A percentile compares a stretch with the other conserved stretches of the same genome.
Evolutionary conservation across 352 stramenopile species (phyloP).

Genomic region (Pythium angustatum): DNA sequence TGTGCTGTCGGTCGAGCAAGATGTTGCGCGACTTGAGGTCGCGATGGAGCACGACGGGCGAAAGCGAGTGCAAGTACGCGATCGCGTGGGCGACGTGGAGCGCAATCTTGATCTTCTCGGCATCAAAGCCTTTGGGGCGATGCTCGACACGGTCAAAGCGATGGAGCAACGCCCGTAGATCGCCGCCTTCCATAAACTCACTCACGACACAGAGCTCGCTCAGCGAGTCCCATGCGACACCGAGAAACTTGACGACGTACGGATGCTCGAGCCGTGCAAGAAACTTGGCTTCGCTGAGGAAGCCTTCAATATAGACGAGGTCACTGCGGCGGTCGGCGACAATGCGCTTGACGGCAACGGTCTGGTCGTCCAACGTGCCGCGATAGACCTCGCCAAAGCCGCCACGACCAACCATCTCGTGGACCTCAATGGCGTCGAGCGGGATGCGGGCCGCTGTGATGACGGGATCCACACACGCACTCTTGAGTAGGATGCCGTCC

Average conservation of each 20-base stretch:
- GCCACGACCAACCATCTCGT: conserved; percentile 27
- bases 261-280: conserved; percentile 38
- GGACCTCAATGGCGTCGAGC: conserved; percentile 29
- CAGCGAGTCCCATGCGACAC: conserved; percentile 42
- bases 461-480: conserved; percentile 40
- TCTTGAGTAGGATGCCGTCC: conserved; percentile 3
- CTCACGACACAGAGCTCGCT: conserved; percentile 36
- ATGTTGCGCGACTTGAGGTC: conserved; percentile 54
- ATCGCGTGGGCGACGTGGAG: conserved; percentile 34
- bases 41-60: conserved; percentile 34
- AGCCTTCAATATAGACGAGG: conserved; percentile 18
- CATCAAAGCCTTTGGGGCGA: conserved; percentile 30
- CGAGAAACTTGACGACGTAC: conserved; percentile 42
- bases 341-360: conserved; percentile 37
- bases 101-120: conserved; percentile 39
- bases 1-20: conserved; percentile 28
- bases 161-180: conserved; percentile 34
- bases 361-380: conserved; percentile 27
- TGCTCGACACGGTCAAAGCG: conserved; percentile 21
- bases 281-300: conserved; percentile 37
- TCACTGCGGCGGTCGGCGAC: conserved; percentile 23
- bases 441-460: conserved; percentile 34
- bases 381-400: conserved; percentile 36
- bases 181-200: conserved; percentile 45
- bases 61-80: conserved; percentile 41